Base-by-base conservation (phyloP, 2,329 filamentous ascomycete genomes). In the Colletotrichum navitas region DNA sequence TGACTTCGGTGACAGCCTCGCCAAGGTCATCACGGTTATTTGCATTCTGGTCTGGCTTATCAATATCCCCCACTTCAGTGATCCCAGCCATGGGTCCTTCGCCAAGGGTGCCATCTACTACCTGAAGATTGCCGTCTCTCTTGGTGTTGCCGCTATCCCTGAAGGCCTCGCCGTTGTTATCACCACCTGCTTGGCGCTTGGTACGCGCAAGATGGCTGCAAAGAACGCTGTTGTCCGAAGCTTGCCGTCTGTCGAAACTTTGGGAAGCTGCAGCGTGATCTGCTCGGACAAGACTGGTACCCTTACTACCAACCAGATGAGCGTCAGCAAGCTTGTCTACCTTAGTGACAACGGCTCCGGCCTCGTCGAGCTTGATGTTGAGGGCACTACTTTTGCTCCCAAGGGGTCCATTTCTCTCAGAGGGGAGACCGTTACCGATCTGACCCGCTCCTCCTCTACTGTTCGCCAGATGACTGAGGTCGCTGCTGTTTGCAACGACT, bases 211-310 rank as follows among this genome's bases (percentile, higher is more conserved):
- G 85, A 99, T 99, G 97, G 97, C 96, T 26, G 93, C 94, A 71
- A 98, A 97, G 87, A 98, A 98, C 79, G 96, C 96, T 10, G 95
- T 99, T 47, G 97, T 99, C 70, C 91, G 97, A 82, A 98, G 94
- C 80, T 85, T 99, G 77, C 96, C 96, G 26, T 99, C 96, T 1
- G 96, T 99, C 63, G 96, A 99, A 84, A 99, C 96, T 16, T 88
- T 99, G 64, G 96, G 96, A 80, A 99, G 96, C 88, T 99, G 96
- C 89, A 99, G 96, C 79, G 95, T 99, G 68, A 98, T 99, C 80
- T 99, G 97, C 86, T 99, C 97, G 5, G 96, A 99, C 87, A 99
- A 99, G 87, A 99, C 96, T 6, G 97, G 96, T 76, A 99, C 96
- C 60, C 85, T 99, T 80, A 99, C 96, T 14, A 99, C 96, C 51